Evolutionary conservation across 495 filamentous ascomycete species (phyloP).

Genomic region (Entonaema liquescens): DNA sequence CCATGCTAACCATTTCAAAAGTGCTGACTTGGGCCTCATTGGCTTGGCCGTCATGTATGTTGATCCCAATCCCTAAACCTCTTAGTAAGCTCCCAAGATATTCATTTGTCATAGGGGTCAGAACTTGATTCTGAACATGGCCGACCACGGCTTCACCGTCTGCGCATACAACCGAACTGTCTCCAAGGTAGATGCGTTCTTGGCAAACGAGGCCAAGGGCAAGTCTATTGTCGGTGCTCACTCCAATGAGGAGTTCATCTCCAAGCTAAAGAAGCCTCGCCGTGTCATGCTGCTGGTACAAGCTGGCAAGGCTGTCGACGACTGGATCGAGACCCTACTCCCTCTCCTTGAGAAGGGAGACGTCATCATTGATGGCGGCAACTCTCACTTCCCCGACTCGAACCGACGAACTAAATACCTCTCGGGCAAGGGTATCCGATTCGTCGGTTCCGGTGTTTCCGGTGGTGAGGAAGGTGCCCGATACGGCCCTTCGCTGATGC

Average conservation of each 20-base stretch:
- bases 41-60: conserved; percentile 97
- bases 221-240: conserved; percentile 93
- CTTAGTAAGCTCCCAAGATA: conserved; percentile 7
- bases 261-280: conserved; percentile 95
- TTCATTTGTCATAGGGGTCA: conserved; percentile 60
- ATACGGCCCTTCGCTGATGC: conserved; percentile 97
- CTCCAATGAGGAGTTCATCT: conserved; percentile 90
- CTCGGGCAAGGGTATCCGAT: conserved; percentile 84
- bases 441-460: conserved; percentile 97
- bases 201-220: conserved; percentile 93
- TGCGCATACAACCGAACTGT: conserved; percentile 98
- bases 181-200: conserved; percentile 95
- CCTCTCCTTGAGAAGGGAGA: conserved; percentile 90
- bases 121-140: conserved; percentile 99
- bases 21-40: conserved; percentile 96
- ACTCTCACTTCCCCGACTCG: conserved; percentile 98
- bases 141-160: conserved; percentile 94
- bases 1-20: conserved; percentile 61
- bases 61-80: conserved; percentile 21
- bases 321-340: conserved; percentile 96
- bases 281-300: conserved; percentile 98
- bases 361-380: conserved; percentile 99
- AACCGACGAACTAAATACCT: conserved; percentile 95
- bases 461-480: conserved; percentile 99
- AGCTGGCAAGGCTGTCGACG: conserved; percentile 96